A percentile compares a stretch with the other conserved stretches of the same genome.
phyloP scores from a whole-genome alignment of 2,329 filamentous ascomycete species.

The Chrysosporium keratinophilum region DNA sequence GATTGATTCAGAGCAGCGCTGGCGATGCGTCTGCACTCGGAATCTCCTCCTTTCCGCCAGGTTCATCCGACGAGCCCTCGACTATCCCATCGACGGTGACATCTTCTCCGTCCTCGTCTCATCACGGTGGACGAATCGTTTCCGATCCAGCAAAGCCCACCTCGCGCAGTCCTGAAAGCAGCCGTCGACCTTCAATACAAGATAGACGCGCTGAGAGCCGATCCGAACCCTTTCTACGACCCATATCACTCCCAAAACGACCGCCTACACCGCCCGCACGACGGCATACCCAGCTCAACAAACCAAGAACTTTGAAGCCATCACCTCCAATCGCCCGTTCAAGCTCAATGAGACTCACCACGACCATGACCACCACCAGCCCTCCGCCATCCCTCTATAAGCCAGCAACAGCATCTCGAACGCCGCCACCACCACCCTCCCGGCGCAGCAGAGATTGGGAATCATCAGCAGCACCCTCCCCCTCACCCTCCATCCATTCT shows the following conservation, averaged over 20 bases:
- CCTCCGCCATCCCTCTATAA: conserved; percentile 23
- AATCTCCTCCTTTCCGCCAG: background rate
- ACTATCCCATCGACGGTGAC: no score
- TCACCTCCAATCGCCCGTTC: conserved; percentile 23
- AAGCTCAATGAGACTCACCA: conserved; percentile 31
- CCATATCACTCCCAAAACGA: conserved; percentile 30
- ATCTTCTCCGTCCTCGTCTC: background rate
- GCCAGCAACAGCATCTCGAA: background rate
- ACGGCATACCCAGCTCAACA: conserved; percentile 38
- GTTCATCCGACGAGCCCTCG: background rate
- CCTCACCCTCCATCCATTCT: conserved; percentile 5
- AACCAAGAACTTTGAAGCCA: conserved; percentile 29
- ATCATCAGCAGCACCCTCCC: conserved; percentile 1
- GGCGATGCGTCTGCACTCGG: conserved; percentile 2
- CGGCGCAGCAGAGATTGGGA: conserved; percentile 10
- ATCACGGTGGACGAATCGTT: background rate
- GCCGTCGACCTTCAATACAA: background rate
- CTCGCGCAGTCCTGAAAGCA: background rate
- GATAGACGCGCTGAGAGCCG: conserved; percentile 4
- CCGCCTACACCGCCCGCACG: conserved; percentile 42
- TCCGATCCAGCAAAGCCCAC: conserved; percentile 4
- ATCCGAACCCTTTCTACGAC: conserved; percentile 8
- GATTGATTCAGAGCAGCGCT: conserved; percentile 28
- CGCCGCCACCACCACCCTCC: conserved; percentile 11
- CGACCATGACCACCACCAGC: conserved; percentile 39